phyloP scores from a whole-genome alignment of 176 grass and related monocot genomes.

The Phoenix roebelenii region DNA sequence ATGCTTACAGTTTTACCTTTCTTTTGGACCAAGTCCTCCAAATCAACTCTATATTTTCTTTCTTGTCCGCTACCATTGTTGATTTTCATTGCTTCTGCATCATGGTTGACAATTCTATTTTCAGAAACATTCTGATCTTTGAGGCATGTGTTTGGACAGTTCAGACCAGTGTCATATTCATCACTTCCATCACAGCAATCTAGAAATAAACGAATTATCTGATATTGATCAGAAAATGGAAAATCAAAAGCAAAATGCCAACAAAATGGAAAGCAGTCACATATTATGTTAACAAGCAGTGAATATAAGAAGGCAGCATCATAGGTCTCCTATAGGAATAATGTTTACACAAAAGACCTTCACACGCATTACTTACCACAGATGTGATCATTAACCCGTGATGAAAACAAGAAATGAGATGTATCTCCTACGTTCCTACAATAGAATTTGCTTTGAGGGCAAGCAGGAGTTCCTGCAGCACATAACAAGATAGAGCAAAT shows the following conservation, averaged over 20 bases:
- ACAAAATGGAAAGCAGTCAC: too few relatives aligned
- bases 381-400: slow-evolving; percentile 81
- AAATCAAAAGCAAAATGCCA: neutral
- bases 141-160: slow-evolving; percentile 69
- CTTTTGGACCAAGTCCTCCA: slow-evolving; percentile 58
- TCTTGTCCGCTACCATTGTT: slow-evolving; percentile 7
- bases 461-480: slow-evolving; percentile 77
- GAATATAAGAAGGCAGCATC: neutral
- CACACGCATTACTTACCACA: slow-evolving; percentile 54
- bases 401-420: slow-evolving; percentile 75
- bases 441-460: slow-evolving; percentile 84
- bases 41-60: slow-evolving; percentile 29
- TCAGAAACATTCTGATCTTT: slow-evolving; percentile 30
- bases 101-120: slow-evolving; percentile 4
- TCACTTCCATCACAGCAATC: slow-evolving; percentile 99
- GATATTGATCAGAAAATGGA: slow-evolving; percentile 5
- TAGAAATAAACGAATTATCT: slow-evolving; percentile 26
- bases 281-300: neutral
- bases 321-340: neutral
- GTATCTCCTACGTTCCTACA: slow-evolving; percentile 66
- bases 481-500: neutral
- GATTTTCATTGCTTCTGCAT: slow-evolving; percentile 22
- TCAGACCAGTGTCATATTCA: slow-evolving; percentile 56
- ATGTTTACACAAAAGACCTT: neutral
- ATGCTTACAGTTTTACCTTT: slow-evolving; percentile 25